A percentile compares a stretch with the other conserved stretches of the same genome.
These are phyloP conservation scores for Acacia concinna DNA, from an alignment of 331 rosid species.

Conservation along the genomic window DNA sequence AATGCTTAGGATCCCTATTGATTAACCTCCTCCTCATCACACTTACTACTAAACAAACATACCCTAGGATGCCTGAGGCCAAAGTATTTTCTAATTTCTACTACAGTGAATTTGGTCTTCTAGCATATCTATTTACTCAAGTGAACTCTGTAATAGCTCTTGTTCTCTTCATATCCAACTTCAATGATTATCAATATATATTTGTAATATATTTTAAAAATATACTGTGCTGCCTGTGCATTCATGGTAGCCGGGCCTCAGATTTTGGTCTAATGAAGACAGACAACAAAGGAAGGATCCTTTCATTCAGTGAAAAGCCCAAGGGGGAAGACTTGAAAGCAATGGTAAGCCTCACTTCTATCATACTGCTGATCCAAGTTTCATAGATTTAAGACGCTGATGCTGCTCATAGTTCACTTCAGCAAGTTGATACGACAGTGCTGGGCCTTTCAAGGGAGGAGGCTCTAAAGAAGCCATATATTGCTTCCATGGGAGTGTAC, in stretches of 20 bases:
- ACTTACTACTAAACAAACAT: neutral
- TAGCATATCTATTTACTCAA: neutral
- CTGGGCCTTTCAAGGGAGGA: constrained; percentile 83
- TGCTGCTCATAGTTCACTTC: constrained; percentile 31
- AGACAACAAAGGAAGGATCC: constrained; percentile 87
- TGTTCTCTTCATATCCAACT: neutral
- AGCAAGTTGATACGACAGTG: constrained; percentile 58
- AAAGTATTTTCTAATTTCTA: neutral
- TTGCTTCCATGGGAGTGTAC: constrained; percentile 98
- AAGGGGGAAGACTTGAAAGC: constrained; percentile 71
- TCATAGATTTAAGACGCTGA: constrained; percentile 25
- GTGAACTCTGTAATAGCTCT: neutral
- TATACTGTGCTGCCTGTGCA: constrained; percentile 34
- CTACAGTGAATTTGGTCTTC: neutral
- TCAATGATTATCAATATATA: neutral
- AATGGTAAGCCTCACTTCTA: constrained; percentile 44
- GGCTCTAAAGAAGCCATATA: constrained; percentile 84
- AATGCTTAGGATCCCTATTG: neutral
- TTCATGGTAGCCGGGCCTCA: constrained; percentile 80
- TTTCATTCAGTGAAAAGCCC: constrained; percentile 93
- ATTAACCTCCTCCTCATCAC: neutral
- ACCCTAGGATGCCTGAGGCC: neutral
- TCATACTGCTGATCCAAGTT: constrained; percentile 11
- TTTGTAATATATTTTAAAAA: constrained; percentile 9
- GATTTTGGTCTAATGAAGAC: constrained; percentile 97